Conservation (phyloP, 495 filamentous ascomycete species). For the Talaromyces stipitatus region DNA sequence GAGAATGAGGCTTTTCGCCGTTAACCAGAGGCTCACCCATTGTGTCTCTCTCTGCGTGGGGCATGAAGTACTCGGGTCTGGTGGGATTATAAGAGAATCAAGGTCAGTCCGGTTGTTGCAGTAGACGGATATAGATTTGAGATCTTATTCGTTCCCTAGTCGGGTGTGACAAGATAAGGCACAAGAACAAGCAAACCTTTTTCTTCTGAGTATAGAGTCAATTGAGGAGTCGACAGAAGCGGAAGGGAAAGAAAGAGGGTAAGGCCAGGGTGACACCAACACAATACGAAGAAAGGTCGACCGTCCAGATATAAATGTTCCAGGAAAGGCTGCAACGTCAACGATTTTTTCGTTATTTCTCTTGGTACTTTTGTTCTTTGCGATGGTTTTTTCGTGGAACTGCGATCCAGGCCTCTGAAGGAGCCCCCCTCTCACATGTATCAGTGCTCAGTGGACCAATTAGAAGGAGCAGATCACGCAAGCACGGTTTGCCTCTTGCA, state of each 20-base stretch:
- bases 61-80: constrained; percentile 21
- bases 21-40: constrained; percentile 50
- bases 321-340: not conserved
- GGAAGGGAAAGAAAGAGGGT: not conserved
- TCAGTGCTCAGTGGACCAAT: not conserved
- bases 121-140: too few relatives aligned
- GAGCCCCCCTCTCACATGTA: not conserved
- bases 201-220: not conserved
- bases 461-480: not conserved
- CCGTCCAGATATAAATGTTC: not conserved
- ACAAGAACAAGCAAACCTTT: not conserved
- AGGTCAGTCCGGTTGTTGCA: not conserved
- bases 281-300: too few relatives aligned
- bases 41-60: constrained; percentile 33
- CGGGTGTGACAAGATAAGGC: not conserved
- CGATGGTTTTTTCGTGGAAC: not conserved
- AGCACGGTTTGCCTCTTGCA: not conserved
- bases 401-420: not conserved
- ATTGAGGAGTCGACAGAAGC: not conserved
- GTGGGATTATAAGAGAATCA: not conserved
- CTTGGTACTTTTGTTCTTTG: not conserved
- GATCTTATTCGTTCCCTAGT: not conserved
- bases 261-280: not conserved
- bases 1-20: constrained; percentile 58
- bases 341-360: not conserved